phyloP scores from a whole-genome alignment of 1,284 basidiomycete species.

The Xerocomus nothofagi region DNA sequence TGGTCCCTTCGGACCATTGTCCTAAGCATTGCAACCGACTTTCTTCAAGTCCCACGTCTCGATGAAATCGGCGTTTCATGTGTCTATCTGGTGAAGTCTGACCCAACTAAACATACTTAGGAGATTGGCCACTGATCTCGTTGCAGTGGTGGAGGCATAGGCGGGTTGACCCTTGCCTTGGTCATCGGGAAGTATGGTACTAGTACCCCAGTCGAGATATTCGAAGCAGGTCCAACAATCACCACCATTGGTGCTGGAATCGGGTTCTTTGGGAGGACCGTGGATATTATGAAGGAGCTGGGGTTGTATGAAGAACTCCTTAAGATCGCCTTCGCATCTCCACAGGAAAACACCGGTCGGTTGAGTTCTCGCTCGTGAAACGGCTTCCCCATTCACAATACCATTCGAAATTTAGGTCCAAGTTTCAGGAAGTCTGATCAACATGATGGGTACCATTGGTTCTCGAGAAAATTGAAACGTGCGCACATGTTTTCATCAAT shows the following conservation, averaged over 20 bases:
- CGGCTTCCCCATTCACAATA: neutral
- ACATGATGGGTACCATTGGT: constrained; percentile 28
- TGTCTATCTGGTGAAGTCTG: constrained; percentile 14
- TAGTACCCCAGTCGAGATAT: constrained; percentile 34
- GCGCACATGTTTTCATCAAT: neutral
- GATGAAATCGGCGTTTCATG: constrained; percentile 10
- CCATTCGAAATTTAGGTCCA: constrained; percentile 6
- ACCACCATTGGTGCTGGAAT: constrained; percentile 41
- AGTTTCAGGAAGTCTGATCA: constrained; percentile 27
- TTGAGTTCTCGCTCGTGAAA: neutral
- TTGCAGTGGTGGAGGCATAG: constrained; percentile 40
- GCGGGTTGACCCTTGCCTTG: constrained; percentile 39
- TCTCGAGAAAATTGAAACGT: constrained; percentile 14
- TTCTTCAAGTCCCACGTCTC: no score
- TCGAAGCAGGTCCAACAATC: constrained; percentile 37
- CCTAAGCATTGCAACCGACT: no score
- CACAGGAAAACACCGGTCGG: constrained; percentile 18
- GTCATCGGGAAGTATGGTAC: constrained; percentile 31
- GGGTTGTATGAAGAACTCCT: constrained; percentile 29
- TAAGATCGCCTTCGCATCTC: constrained; percentile 8
- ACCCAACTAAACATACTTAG: neutral
- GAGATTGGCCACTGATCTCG: neutral
- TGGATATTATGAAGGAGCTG: constrained; percentile 36
- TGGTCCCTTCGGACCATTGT: no score
- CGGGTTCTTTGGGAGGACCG: constrained; percentile 36